phyloP scores from a whole-genome alignment of 345 rosid species.

The Ricinus communis region DNA sequence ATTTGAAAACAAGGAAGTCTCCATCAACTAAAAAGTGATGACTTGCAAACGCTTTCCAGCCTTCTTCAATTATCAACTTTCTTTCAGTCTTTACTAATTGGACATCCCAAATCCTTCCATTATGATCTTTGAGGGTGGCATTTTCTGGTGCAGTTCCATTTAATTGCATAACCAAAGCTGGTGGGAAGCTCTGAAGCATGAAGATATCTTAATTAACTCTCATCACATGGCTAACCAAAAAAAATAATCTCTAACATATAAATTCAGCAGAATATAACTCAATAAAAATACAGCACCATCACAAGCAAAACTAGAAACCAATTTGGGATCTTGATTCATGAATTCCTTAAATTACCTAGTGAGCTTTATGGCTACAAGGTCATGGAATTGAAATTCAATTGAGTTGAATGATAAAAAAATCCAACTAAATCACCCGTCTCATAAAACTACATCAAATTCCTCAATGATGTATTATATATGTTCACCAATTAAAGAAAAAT shows the following conservation, averaged over 20 bases:
- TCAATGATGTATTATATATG: no score
- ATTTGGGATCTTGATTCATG: no score
- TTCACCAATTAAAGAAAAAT: no score
- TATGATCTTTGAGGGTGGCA: slow-evolving; percentile 15
- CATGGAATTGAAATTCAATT: no score
- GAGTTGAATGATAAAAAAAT: no score
- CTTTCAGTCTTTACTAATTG: slow-evolving; percentile 13
- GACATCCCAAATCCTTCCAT: slow-evolving; percentile 27
- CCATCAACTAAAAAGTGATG: slow-evolving; percentile 24
- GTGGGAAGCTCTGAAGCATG: slow-evolving; percentile 29
- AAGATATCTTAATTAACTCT: not conserved
- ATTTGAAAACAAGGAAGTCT: slow-evolving; percentile 34
- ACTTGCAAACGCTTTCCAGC: slow-evolving; percentile 32
- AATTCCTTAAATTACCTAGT: no score
- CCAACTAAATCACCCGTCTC: no score
- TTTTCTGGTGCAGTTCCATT: not conserved
- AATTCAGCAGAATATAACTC: not conserved
- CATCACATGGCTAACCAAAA: not conserved
- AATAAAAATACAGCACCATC: not conserved
- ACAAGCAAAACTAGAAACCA: not conserved
- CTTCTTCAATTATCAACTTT: slow-evolving; percentile 17
- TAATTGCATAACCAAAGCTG: slow-evolving; percentile 17
- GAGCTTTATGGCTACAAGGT: no score
- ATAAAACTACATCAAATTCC: no score
- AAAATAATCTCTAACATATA: not conserved